Evolutionary conservation across 2,329 filamentous ascomycete species (phyloP), one percentile per base, ranked within the genome.

Genomic region (Colletotrichum musae): DNA sequence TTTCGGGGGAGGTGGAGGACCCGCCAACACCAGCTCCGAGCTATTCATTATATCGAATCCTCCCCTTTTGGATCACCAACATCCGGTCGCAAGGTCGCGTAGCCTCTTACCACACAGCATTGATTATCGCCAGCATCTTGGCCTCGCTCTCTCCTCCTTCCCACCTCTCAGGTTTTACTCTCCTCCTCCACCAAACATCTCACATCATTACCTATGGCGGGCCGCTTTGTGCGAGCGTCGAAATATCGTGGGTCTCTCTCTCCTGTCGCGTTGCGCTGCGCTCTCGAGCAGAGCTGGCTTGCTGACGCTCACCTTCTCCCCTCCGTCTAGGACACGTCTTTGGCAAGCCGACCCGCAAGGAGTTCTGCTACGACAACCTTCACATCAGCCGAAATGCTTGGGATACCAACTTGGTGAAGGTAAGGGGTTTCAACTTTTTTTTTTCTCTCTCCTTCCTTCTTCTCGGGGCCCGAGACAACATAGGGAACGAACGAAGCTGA

Each of bases 331-430:
- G 95, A 87, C 96, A 99, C 88, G 93, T 99, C 85, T 99, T 98
- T 86, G 96, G 96, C 80, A 96, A 97, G 84, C 86, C 94, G 72
- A 97, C 95, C 74, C 92, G 94, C 83, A 98, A 97, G 89, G 96
- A 99, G 82, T 93, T 94, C 88, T 98, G 95, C 87, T 99, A 98
- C 85, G 96, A 99, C 83, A 98, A 98, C 83, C 86, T 99, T 75
- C 94, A 94, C 80, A 94, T 99, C 82, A 98, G 94, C 78, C 94
- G 93, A 83, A 99, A 99, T 91, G 96, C 96, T 64, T 99, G 96
- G 96, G 96, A 99, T 82, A 98, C 95, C 77, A 99, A 99, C 85
- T 86, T 99, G 78, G 89, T 98, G 84, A 98, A 98, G 92, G 94
- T 97, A 82, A 80, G 87, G 61, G 36, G 61, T 21, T 39, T 28